Evolutionary conservation across 352 stramenopile genomes (phyloP), one percentile per base, ranked within the genome.

Genomic region (Thraustotheca clavata): DNA sequence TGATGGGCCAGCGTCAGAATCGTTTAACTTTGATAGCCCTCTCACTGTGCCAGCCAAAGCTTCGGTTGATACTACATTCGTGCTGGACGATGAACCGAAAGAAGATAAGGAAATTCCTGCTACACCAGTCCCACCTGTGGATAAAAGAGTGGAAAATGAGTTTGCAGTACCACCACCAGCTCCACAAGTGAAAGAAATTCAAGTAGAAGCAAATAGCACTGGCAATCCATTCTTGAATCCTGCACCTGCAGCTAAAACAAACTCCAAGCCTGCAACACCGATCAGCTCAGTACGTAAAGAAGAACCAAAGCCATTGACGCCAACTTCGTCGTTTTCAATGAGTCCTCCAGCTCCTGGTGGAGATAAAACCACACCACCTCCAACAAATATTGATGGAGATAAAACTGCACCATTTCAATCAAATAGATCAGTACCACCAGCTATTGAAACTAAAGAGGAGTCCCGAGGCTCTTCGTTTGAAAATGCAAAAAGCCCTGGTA

Each of bases 1-100:
- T n/a, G 24, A 65, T 8, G n/a, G 18, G 0, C 36, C 36, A 33
- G 34, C 43, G 2, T 52, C 43, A 6, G 43, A 52, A 24, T 52
- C 43, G 43, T 52, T 52, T 31, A 35, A 24, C 9, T 52, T 52
- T 7, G 43, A 52, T 24, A 52, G 43, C 7, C 43, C 43, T 6
- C 43, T 52, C 9, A 31, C 43, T 1, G 43, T 47, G 4, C 39
- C 43, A 11, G 7, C 43, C 43, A 52, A 52, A 18, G 2, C 57
- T 29, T 26, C 32, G 14, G 22, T 46, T 9, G 38, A 36, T 18
- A 33, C 60, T 32, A 34, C 88, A 38, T 93, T 82, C 4, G 90
- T 79, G 77, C 73, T 93, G 0, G 82, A 93, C 68, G 80, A 87
- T 38, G 77, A 69, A 1, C 27, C 41, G 4, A 49, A 47, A 2